A percentile compares a stretch with the other conserved stretches of the same genome.
Conservation (phyloP, 768 basidiomycete genomes). For the Boletus barrowsii region DNA sequence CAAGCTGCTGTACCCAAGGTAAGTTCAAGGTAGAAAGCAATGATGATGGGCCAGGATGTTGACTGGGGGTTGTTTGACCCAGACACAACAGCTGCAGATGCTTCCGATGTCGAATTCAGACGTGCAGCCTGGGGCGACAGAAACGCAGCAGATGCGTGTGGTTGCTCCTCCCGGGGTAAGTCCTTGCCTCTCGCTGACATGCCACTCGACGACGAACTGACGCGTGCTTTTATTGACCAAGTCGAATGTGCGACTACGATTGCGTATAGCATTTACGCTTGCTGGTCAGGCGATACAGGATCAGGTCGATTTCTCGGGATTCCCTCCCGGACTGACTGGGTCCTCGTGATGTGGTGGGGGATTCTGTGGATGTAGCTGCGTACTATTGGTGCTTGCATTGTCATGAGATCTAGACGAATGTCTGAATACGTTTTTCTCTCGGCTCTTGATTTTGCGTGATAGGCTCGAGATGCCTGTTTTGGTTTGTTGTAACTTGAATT, state of each 20-base stretch:
- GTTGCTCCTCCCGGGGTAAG: conserved; percentile 84
- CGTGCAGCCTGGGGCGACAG: conserved; percentile 71
- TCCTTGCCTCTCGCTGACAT: not conserved
- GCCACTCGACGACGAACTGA: conserved; percentile 2
- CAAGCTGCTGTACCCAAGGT: conserved; percentile 98
- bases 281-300: conserved; percentile 76
- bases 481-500: conserved; percentile 7
- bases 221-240: conserved; percentile 29
- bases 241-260: conserved; percentile 79
- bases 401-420: conserved; percentile 23
- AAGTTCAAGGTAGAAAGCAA: conserved; percentile 1
- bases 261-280: conserved; percentile 78
- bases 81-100: conserved; percentile 99
- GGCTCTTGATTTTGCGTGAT: not conserved
- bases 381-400: conserved; percentile 9
- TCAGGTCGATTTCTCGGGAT: conserved; percentile 91
- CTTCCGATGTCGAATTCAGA: conserved; percentile 90
- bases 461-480: not conserved
- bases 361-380: conserved; percentile 14
- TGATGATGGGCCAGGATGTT: not conserved
- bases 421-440: not conserved
- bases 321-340: conserved; percentile 72
- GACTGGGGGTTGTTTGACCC: not conserved
- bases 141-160: conserved; percentile 95
- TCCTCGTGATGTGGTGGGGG: conserved; percentile 23